Evolutionary conservation across 2,329 filamentous ascomycete genomes (phyloP).

Genomic region (Aspergillus arachidicola): DNA sequence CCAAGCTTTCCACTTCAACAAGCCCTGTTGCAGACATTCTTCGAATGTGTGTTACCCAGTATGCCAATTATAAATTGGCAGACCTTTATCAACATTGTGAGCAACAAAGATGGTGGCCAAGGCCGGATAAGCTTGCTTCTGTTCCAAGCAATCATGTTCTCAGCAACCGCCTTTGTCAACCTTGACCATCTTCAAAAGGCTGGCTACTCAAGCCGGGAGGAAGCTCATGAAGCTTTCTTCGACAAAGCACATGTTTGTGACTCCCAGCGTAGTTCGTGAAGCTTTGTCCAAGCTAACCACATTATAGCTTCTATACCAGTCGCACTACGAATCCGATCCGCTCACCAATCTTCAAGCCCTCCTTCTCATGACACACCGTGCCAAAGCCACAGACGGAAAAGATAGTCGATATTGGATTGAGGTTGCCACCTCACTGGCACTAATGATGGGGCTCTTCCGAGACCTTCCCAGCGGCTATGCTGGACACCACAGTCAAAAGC

Average conservation of each 20-base stretch:
- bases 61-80: neutral
- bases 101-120: neutral
- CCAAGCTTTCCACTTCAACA: conserved; percentile 1
- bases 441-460: neutral
- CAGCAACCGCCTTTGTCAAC: neutral
- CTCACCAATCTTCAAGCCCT: neutral
- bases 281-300: neutral
- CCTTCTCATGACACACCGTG: neutral
- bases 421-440: neutral
- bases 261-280: neutral
- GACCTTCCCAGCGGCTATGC: neutral
- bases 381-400: neutral
- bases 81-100: neutral
- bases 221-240: neutral
- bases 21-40: neutral
- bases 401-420: neutral
- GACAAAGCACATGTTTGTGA: neutral
- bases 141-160: neutral
- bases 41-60: neutral
- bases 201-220: neutral
- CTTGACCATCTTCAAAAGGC: conserved; percentile 1
- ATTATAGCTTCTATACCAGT: conserved; percentile 1
- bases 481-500: neutral
- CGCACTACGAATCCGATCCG: neutral
- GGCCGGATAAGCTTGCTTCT: conserved; percentile 4